Evolutionary conservation across 2,329 filamentous ascomycete species (phyloP).

Genomic region (Beauveria australis): DNA sequence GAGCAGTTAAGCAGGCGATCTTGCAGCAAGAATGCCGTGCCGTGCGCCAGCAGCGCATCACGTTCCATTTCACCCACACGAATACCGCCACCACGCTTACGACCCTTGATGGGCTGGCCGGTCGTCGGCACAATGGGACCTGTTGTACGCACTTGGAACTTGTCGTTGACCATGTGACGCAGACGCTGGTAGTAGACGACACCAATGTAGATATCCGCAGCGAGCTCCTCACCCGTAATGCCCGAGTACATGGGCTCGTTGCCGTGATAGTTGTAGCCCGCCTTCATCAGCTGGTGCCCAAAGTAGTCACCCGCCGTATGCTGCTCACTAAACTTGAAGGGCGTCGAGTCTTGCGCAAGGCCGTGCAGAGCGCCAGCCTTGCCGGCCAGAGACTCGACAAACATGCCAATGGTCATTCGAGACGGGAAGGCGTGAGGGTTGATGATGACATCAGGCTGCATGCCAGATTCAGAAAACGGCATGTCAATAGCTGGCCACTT

Average conservation of each 20-base stretch:
- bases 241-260: constrained; percentile 99
- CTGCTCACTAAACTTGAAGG: constrained; percentile 89
- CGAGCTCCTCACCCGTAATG: constrained; percentile 89
- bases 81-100: constrained; percentile 95
- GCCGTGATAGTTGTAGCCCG: constrained; percentile 95
- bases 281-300: constrained; percentile 87
- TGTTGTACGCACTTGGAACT: constrained; percentile 95
- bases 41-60: constrained; percentile 89
- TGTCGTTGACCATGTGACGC: constrained; percentile 99
- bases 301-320: constrained; percentile 92
- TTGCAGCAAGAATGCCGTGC: constrained; percentile 88
- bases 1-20: constrained; percentile 96
- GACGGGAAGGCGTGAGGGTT: constrained; percentile 99
- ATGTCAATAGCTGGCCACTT: constrained; percentile 92
- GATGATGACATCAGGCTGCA: constrained; percentile 96
- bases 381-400: constrained; percentile 91
- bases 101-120: constrained; percentile 92
- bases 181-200: constrained; percentile 98
- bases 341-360: constrained; percentile 90
- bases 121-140: constrained; percentile 85
- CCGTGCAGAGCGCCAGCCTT: constrained; percentile 93
- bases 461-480: constrained; percentile 94
- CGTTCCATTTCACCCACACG: constrained; percentile 99
- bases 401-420: constrained; percentile 99
- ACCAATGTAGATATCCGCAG: constrained; percentile 91